Conservation (phyloP, 352 stramenopile species). For the Blastocystis sp. region DNA sequence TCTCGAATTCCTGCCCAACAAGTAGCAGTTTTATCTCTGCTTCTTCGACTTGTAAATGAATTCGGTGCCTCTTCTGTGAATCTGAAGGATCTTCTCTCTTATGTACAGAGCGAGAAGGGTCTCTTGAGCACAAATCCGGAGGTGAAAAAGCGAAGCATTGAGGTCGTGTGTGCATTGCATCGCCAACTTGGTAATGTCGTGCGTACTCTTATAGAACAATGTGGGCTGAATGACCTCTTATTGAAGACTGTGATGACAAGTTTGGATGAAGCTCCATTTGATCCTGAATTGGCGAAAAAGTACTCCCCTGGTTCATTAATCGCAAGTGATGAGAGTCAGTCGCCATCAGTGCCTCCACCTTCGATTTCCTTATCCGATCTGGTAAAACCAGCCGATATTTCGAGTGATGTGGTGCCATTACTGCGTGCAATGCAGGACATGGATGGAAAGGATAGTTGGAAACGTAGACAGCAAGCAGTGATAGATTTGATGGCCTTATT, state of each 20-base stretch:
- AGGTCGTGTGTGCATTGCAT: background rate
- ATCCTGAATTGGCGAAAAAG: background rate
- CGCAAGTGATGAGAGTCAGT: background rate
- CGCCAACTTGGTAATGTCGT: conserved; percentile 14
- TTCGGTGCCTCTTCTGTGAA: conserved; percentile 5
- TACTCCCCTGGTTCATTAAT: background rate
- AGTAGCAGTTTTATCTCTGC: background rate
- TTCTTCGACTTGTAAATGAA: background rate
- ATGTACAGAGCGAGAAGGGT: conserved; percentile 1
- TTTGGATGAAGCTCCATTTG: background rate
- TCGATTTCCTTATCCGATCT: background rate
- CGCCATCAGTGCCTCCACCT: background rate
- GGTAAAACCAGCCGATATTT: background rate
- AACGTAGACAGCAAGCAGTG: background rate
- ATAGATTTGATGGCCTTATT: conserved; percentile 18
- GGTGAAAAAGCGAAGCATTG: conserved; percentile 21
- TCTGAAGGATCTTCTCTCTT: background rate
- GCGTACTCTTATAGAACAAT: background rate
- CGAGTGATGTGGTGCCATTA: background rate
- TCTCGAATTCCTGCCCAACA: background rate
- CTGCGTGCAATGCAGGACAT: background rate
- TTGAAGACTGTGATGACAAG: background rate
- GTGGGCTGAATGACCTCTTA: background rate
- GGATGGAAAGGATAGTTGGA: conserved; percentile 48
- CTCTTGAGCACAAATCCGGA: background rate